phyloP scores from a whole-genome alignment of 139 green algal species.

The Coelastrella sp. region DNA sequence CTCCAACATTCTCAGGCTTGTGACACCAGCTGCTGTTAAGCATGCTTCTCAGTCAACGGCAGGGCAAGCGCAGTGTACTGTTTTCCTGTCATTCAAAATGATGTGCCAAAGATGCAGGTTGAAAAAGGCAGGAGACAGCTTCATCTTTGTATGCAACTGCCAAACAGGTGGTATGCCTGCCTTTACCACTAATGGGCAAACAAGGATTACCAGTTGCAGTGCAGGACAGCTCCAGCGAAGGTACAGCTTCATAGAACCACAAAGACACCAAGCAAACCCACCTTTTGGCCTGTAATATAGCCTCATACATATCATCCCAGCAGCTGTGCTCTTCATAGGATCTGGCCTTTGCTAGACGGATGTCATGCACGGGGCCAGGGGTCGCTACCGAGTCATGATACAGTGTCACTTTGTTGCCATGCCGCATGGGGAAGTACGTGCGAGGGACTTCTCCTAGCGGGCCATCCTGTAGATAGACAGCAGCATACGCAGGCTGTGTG shows the following conservation, averaged over 20 bases:
- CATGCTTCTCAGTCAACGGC: not conserved
- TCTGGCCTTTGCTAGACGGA: constrained; percentile 40
- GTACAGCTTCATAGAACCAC: not conserved
- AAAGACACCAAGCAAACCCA: not conserved
- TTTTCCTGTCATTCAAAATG: too few species aligned
- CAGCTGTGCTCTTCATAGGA: constrained; percentile 56
- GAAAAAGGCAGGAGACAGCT: too few species aligned
- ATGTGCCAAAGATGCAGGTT: too few species aligned
- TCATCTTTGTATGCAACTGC: too few species aligned
- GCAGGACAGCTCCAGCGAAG: not conserved
- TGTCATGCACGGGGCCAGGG: constrained; percentile 11
- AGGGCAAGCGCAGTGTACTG: too few species aligned
- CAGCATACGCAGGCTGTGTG: not conserved
- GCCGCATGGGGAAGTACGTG: constrained; percentile 63
- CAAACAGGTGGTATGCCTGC: too few species aligned
- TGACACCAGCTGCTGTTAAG: not conserved
- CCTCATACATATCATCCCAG: constrained; percentile 69
- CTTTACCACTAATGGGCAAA: too few species aligned
- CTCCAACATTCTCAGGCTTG: not conserved
- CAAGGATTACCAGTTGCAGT: too few species aligned
- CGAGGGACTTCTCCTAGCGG: constrained; percentile 46
- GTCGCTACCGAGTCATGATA: constrained; percentile 72
- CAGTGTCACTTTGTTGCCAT: constrained; percentile 61
- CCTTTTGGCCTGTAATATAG: constrained; percentile 58
- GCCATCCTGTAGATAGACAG: not conserved